These are phyloP conservation scores for Sclerotinia trifoliorum DNA, from an alignment of 2,329 filamentous ascomycete species.

Conservation along the genomic window DNA sequence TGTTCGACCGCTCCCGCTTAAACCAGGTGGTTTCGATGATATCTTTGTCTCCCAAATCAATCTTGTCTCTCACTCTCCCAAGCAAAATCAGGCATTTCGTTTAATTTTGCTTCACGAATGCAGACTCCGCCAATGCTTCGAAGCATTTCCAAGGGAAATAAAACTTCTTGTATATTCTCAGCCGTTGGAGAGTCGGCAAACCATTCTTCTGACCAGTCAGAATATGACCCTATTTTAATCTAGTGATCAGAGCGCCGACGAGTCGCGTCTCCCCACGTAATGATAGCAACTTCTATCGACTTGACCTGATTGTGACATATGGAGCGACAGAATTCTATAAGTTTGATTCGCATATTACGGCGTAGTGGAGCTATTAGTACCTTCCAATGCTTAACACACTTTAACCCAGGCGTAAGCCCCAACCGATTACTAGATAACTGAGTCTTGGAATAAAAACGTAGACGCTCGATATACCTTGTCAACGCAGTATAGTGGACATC, in stretches of 20 bases:
- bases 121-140: neutral
- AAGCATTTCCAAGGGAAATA: neutral
- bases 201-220: too few species aligned
- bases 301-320: neutral
- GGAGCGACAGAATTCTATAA: neutral
- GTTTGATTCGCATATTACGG: neutral
- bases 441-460: neutral
- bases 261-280: neutral
- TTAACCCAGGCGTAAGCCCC: neutral
- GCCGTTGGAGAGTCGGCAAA: too few species aligned
- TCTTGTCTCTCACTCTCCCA: too few species aligned
- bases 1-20: neutral
- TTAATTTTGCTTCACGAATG: neutral
- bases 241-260: too few species aligned
- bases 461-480: neutral
- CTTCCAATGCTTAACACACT: neutral
- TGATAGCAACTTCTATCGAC: neutral
- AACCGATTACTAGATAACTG: neutral
- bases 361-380: neutral
- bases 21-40: neutral
- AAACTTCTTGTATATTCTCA: neutral
- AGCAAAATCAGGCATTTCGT: neutral
- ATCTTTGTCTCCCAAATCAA: neutral
- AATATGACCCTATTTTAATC: too few species aligned
- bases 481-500: neutral